These are phyloP conservation scores for Nicotiana rustica DNA, from an alignment of 305 asterid species.

Conservation along the genomic window DNA sequence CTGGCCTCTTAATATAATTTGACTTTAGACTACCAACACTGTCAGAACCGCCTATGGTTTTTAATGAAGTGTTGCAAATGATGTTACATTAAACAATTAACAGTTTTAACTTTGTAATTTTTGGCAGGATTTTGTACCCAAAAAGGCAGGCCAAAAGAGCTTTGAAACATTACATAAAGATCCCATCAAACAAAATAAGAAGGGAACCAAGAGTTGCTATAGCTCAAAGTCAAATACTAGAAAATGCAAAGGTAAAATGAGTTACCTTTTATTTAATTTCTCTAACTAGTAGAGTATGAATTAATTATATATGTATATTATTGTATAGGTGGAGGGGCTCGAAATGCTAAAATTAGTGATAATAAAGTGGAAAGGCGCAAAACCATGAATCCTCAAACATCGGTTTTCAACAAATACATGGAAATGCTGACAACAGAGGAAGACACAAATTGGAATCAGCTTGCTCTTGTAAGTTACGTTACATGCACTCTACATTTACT, in stretches of 20 bases:
- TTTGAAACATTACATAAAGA: neutral
- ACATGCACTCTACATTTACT: neutral
- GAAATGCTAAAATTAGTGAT: conserved; percentile 5
- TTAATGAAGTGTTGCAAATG: neutral
- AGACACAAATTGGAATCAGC: neutral
- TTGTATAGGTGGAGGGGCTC: neutral
- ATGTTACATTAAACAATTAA: neutral
- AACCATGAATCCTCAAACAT: neutral
- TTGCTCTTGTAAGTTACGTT: conserved; percentile 7
- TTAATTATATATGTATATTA: neutral
- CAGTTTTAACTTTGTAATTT: neutral
- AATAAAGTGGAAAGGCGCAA: neutral
- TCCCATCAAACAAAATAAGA: neutral
- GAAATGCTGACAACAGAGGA: neutral
- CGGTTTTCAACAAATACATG: neutral
- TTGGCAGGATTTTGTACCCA: neutral
- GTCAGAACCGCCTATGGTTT: no score
- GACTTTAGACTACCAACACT: no score
- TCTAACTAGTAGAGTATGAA: neutral
- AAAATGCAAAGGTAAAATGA: neutral
- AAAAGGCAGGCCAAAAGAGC: neutral
- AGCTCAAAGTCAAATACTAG: neutral
- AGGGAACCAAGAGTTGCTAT: neutral
- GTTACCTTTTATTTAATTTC: neutral
- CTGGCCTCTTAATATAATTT: no score